Evolutionary conservation across 352 stramenopile species (phyloP), one percentile per base, ranked within the genome.

Genomic region (Pythium rishiriense): DNA sequence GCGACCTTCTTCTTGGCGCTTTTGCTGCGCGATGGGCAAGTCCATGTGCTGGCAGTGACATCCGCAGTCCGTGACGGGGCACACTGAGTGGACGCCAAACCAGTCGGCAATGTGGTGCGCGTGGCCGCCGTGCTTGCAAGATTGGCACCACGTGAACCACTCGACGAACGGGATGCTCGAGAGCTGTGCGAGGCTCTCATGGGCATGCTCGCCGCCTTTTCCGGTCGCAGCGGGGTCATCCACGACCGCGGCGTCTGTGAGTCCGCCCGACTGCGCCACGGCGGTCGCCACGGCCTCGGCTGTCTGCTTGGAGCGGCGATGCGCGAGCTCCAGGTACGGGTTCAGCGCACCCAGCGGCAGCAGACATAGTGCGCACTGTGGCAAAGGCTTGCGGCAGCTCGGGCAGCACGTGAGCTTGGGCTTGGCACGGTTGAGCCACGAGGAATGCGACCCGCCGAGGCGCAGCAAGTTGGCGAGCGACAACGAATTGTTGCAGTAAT

Each of bases 71-170:
- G 90, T 98, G 17, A 98, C 95, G 28, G 93, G 88, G 55, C 95
- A 98, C 21, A 88, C 83, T 11, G 73, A 68, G 64, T 98, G 93
- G 11, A 85, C 85, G 25, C 85, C 80, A 70, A 98, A 98, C 95
- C 95, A 98, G 55, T 96, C 91, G 21, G 93, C 81, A 21, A 98
- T 76, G 73, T 98, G 95, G 62, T 98, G 92, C 1, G 95, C 91
- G 66, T 98, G 93, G 17, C 92, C 93, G 26, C 88, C 87, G 58
- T 96, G 88, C 67, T 93, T 93, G 64, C 88, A 96, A 10, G 83
- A 83, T 73, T 97, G 92, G 57, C 94, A 98, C 94, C 94, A 98
- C 21, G 91, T 98, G 69, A 97, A 98, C 91, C 92, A 98, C 74
- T 98, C 92, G 14, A 96, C 91, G 66, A 98, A 98, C 45, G 93